These are phyloP conservation scores for Lepidium africanum DNA, from an alignment of 345 rosid genomes.

Conservation along the genomic window DNA sequence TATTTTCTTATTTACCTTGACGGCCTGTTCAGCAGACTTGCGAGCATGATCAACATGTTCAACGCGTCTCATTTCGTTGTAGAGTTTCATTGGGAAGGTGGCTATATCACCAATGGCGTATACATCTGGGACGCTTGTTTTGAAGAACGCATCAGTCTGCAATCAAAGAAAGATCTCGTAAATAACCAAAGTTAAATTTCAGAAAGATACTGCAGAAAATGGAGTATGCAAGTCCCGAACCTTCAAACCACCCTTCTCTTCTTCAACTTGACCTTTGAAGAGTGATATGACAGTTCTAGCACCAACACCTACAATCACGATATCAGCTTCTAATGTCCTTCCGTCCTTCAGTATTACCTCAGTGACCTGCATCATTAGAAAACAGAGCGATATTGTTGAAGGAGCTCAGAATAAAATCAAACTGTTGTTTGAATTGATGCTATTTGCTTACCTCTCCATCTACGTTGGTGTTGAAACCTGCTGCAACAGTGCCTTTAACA, in stretches of 20 bases:
- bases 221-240: constrained; percentile 14
- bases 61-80: constrained; percentile 70
- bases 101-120: constrained; percentile 95
- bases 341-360: constrained; percentile 86
- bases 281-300: constrained; percentile 67
- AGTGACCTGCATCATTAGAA: constrained; percentile 26
- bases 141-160: constrained; percentile 31
- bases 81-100: constrained; percentile 80
- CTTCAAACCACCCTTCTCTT: constrained; percentile 92
- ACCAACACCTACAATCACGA: constrained; percentile 94
- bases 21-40: constrained; percentile 94
- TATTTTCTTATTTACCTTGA: constrained; percentile 38
- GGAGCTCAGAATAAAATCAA: neutral
- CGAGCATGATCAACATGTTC: constrained; percentile 99
- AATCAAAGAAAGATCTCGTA: neutral
- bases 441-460: constrained; percentile 48
- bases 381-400: neutral
- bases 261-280: constrained; percentile 88
- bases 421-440: neutral
- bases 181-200: neutral
- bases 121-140: constrained; percentile 45
- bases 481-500: constrained; percentile 73
- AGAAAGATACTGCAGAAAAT: neutral
- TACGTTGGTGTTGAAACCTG: constrained; percentile 66
- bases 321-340: constrained; percentile 77